Evolutionary conservation across 2,329 filamentous ascomycete genomes (phyloP).

Genomic region (Verticillium klebahnii): DNA sequence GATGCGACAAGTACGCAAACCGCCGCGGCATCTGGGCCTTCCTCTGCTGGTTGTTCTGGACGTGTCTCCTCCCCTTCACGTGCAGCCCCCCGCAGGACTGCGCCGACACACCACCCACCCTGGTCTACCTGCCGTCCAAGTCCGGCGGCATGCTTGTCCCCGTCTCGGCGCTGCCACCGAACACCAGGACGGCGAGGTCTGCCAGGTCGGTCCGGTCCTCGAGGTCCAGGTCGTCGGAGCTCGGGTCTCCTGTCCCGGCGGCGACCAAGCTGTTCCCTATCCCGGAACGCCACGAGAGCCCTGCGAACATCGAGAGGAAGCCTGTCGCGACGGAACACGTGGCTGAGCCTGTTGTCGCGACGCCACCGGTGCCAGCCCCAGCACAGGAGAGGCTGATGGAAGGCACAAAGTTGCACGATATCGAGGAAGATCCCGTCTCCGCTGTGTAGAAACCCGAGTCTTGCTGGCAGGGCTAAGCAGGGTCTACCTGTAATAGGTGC

Average conservation of each 20-base stretch:
- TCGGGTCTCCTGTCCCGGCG: neutral
- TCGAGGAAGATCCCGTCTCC: neutral
- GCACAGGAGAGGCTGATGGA: neutral
- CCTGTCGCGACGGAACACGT: neutral
- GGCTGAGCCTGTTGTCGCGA: neutral
- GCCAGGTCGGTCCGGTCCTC: neutral
- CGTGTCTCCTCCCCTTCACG: neutral
- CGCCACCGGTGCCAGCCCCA: neutral
- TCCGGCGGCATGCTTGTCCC: neutral
- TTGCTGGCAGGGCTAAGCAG: neutral
- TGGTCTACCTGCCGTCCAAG: neutral
- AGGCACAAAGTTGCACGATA: neutral
- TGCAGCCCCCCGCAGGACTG: neutral
- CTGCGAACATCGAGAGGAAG: neutral
- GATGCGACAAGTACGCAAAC: neutral
- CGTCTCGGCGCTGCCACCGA: neutral
- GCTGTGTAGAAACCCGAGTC: neutral
- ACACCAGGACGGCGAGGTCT: neutral
- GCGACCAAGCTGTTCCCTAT: neutral
- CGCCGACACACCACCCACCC: neutral
- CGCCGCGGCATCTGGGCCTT: neutral
- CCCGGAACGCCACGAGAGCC: neutral
- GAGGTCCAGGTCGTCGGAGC: neutral
- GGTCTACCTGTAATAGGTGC: neutral
- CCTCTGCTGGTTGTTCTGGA: neutral